A percentile compares a stretch with the other conserved stretches of the same genome.
Conservation (phyloP, 1,284 basidiomycete species). For the Boletellus deceptivus region DNA sequence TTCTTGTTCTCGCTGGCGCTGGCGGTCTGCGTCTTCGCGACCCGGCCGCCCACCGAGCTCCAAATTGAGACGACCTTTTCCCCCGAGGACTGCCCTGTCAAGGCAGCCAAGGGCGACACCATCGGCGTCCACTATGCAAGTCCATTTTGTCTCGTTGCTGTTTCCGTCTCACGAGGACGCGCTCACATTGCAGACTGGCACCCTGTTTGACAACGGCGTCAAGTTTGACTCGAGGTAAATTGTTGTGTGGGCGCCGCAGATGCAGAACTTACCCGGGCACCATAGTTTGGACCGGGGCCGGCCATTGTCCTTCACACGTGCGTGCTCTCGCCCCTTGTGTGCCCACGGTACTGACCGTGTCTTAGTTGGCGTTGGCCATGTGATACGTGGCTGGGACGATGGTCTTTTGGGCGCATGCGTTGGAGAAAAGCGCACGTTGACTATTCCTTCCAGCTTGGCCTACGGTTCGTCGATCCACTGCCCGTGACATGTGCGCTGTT, state of each 20-base stretch:
- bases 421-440: constrained; percentile 88
- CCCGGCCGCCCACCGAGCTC: constrained; percentile 53
- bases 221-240: constrained; percentile 82
- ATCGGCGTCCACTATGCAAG: constrained; percentile 79
- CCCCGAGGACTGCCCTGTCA: constrained; percentile 59
- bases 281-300: constrained; percentile 60
- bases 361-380: constrained; percentile 74
- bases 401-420: constrained; percentile 85
- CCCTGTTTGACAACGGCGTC: constrained; percentile 62
- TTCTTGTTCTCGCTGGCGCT: constrained; percentile 43
- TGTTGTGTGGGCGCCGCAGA: background rate
- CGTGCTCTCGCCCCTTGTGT: constrained; percentile 21
- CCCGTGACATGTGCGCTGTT: background rate
- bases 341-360: constrained; percentile 2
- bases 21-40: constrained; percentile 35
- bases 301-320: constrained; percentile 71
- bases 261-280: background rate
- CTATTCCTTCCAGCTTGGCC: constrained; percentile 74
- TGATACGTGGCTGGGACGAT: constrained; percentile 82
- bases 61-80: constrained; percentile 57
- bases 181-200: constrained; percentile 60
- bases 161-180: background rate
- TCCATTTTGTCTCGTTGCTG: constrained; percentile 13
- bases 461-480: constrained; percentile 62
- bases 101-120: constrained; percentile 62